A percentile compares a stretch with the other conserved stretches of the same genome.
Evolutionary conservation across 257 asterid genomes (phyloP).

Genomic region (Penstemon newberryi): DNA sequence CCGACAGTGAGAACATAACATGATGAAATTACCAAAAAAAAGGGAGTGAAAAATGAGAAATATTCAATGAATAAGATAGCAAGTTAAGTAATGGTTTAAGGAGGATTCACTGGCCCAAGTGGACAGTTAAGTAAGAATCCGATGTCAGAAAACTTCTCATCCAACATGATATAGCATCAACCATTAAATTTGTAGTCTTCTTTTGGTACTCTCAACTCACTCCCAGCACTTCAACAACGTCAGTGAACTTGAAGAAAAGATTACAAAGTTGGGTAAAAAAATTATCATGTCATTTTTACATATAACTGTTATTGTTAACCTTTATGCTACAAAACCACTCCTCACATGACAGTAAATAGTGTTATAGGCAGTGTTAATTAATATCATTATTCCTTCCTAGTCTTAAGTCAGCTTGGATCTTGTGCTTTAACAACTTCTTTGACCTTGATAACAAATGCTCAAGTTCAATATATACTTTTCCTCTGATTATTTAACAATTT

Average conservation of each 20-base stretch:
- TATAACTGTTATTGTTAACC: neutral
- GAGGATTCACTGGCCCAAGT: constrained; percentile 9
- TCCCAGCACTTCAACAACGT: constrained; percentile 11
- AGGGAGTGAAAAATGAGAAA: neutral
- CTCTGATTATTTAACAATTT: neutral
- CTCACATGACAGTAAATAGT: neutral
- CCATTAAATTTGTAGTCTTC: neutral
- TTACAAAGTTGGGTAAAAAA: neutral
- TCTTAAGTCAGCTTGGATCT: constrained; percentile 1
- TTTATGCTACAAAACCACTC: neutral
- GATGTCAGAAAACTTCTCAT: neutral
- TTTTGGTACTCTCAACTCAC: constrained; percentile 9
- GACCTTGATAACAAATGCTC: constrained; percentile 19
- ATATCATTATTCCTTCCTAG: neutral
- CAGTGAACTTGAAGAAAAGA: neutral
- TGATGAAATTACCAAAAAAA: constrained; percentile 10
- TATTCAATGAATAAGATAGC: constrained; percentile 4
- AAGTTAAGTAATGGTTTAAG: neutral
- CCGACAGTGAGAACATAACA: constrained; percentile 40
- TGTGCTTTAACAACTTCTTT: neutral
- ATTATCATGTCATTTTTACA: neutral
- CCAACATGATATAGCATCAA: neutral
- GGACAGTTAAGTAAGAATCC: constrained; percentile 14
- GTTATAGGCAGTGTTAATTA: neutral
- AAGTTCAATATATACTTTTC: neutral